Conservation (phyloP, 768 basidiomycete genomes). For the Coprinopsis strossmayeri region DNA sequence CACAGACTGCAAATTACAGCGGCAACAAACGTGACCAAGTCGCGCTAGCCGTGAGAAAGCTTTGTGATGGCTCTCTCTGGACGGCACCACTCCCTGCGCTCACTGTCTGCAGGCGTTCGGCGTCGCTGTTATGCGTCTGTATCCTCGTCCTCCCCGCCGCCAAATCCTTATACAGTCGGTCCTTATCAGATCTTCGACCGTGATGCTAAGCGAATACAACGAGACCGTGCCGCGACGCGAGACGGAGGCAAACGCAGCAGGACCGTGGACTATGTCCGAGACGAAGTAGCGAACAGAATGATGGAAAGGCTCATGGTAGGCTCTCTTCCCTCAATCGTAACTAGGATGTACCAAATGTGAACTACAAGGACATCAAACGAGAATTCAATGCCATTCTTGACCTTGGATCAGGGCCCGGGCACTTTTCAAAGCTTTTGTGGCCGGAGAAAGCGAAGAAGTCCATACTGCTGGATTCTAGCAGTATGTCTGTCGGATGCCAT, state of each 20-base stretch:
- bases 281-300: constrained; percentile 87
- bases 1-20: neutral
- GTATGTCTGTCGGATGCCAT: constrained; percentile 44
- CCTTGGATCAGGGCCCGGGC: constrained; percentile 86
- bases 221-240: constrained; percentile 59
- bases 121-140: constrained; percentile 43
- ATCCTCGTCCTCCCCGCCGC: constrained; percentile 33
- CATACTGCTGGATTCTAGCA: constrained; percentile 81
- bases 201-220: constrained; percentile 67
- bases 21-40: neutral
- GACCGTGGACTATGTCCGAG: constrained; percentile 85
- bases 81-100: constrained; percentile 3
- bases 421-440: constrained; percentile 81
- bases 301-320: constrained; percentile 82
- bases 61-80: constrained; percentile 6
- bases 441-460: constrained; percentile 59
- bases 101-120: constrained; percentile 15
- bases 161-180: constrained; percentile 41
- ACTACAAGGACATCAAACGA: constrained; percentile 95
- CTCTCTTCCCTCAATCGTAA: constrained; percentile 1
- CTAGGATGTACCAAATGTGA: constrained; percentile 9
- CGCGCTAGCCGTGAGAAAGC: constrained; percentile 11
- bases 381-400: constrained; percentile 78
- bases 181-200: constrained; percentile 89
- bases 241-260: constrained; percentile 56